Percentiles rank a stretch among this genome's conserved stretches.
phyloP scores from a whole-genome alignment of 139 green algal species.

The Chlorella sp. region DNA sequence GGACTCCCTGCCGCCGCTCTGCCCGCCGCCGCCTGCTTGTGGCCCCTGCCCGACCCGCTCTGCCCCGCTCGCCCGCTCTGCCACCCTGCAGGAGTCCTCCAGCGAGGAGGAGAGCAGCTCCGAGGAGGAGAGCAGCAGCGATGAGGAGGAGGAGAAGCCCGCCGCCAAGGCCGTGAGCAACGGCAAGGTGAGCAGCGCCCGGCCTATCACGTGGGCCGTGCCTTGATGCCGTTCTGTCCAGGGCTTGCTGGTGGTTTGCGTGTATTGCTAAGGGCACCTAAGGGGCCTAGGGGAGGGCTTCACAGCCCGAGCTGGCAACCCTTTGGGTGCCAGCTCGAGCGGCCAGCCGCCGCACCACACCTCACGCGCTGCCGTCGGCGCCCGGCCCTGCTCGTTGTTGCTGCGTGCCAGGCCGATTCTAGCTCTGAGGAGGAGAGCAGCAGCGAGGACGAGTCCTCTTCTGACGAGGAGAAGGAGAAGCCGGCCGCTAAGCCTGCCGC shows the following conservation, averaged over 20 bases:
- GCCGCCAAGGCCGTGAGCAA: slow-evolving; percentile 19
- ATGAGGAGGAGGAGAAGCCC: slow-evolving; percentile 44
- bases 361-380: neutral
- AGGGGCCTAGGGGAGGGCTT: no score
- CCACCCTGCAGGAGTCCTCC: slow-evolving; percentile 22
- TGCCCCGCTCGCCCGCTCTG: neutral
- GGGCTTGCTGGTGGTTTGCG: no score
- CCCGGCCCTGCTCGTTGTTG: neutral
- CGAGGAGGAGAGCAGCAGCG: slow-evolving; percentile 17
- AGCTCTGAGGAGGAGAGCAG: slow-evolving; percentile 24
- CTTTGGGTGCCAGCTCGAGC: neutral
- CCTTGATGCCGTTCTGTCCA: no score
- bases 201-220: no score
- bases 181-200: slow-evolving; percentile 11
- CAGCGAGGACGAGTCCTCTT: slow-evolving; percentile 12
- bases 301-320: neutral
- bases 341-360: neutral
- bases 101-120: slow-evolving; percentile 45
- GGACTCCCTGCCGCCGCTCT: neutral
- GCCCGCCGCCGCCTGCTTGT: no score
- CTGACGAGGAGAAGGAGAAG: slow-evolving; percentile 24
- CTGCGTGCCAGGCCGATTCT: neutral
- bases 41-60: neutral
- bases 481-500: neutral
- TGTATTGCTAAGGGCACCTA: no score